These are phyloP conservation scores for Epichloe typhina DNA, from an alignment of 2,329 filamentous ascomycete species.

Conservation along the genomic window DNA sequence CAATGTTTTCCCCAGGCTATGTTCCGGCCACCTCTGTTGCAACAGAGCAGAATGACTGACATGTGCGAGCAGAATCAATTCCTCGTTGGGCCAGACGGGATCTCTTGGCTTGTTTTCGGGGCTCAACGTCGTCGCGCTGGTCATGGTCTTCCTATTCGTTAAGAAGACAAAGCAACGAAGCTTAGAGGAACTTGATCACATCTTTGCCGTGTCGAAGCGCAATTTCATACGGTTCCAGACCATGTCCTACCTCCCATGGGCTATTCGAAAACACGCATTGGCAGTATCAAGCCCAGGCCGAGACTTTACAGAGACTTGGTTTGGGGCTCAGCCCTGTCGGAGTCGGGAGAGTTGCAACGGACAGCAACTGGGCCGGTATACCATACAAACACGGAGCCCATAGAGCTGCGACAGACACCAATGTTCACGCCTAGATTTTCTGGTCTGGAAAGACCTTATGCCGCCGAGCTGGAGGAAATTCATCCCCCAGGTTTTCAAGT, in stretches of 20 bases:
- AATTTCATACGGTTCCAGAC: constrained; percentile 25
- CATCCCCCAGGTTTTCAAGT: not conserved
- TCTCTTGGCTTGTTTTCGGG: constrained; percentile 32
- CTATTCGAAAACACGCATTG: constrained; percentile 14
- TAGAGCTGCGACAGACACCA: not conserved
- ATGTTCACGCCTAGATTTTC: not conserved
- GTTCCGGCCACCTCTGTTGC: not conserved
- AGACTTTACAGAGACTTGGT: constrained; percentile 21
- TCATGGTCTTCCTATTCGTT: constrained; percentile 30
- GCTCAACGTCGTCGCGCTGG: constrained; percentile 32
- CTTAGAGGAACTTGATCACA: constrained; percentile 26
- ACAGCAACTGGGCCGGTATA: not conserved
- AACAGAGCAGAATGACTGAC: constrained; percentile 6
- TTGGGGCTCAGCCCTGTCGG: constrained; percentile 12
- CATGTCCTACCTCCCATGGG: constrained; percentile 21
- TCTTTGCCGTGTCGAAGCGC: constrained; percentile 26
- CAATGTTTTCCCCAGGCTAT: constrained; percentile 26
- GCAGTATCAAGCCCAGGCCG: constrained; percentile 11
- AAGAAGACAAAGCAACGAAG: constrained; percentile 28
- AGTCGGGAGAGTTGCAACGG: constrained; percentile 1
- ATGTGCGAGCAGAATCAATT: constrained; percentile 9
- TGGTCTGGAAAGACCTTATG: not conserved
- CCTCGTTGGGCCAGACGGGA: constrained; percentile 16
- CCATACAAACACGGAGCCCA: not conserved
- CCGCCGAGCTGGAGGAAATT: constrained; percentile 1